Base-by-base conservation (phyloP, 306 rosid genomes). In the Biancaea sappan region DNA sequence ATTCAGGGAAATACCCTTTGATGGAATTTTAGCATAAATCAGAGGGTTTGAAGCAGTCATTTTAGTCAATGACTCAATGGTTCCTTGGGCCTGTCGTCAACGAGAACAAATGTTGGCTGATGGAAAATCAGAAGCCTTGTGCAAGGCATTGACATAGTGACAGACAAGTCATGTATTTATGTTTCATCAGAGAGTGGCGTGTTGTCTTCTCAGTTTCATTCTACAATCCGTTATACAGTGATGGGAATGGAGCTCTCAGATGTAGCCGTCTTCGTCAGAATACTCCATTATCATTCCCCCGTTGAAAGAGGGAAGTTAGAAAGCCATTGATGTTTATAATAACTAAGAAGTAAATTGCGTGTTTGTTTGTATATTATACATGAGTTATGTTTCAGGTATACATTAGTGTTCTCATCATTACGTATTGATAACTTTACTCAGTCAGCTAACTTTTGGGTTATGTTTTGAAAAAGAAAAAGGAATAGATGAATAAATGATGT, bases 1-100 rank as follows among this genome's bases (percentile, higher is more conserved):
- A 50, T 44, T 64, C 40, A 59, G 70, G 79, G 53, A 44, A 41
- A 38, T n/a, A n/a, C n/a, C n/a, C n/a, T n/a, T n/a, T n/a, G n/a
- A n/a, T n/a, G n/a, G 48, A 4, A 43, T 43, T 43, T 43, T 43
- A 43, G 16, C 16, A 43, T 43, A 43, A 43, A 43, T n/a, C 66
- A 3, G 26, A 32, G 34, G 44, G 44, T 34, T 18, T 60, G 66
- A 60, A 37, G 66, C 26, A 16, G 15, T n/a, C 15, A 9, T 61
- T 8, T 18, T 34, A 32, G 26, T 32, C 15, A 18, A 60, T 60
- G 66, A 32, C 44, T 60, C 15, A 0, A 29, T 58, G 24, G 43
- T 59, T 47, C 24, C 31, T 18, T 61, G 14, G 29, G 10, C 9
- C 4, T 34, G 47, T 35, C 47, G 31, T 61, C 67, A 35, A 61